Evolutionary conservation across 2,329 filamentous ascomycete genomes (phyloP).

Genomic region (Penicillium sp.): DNA sequence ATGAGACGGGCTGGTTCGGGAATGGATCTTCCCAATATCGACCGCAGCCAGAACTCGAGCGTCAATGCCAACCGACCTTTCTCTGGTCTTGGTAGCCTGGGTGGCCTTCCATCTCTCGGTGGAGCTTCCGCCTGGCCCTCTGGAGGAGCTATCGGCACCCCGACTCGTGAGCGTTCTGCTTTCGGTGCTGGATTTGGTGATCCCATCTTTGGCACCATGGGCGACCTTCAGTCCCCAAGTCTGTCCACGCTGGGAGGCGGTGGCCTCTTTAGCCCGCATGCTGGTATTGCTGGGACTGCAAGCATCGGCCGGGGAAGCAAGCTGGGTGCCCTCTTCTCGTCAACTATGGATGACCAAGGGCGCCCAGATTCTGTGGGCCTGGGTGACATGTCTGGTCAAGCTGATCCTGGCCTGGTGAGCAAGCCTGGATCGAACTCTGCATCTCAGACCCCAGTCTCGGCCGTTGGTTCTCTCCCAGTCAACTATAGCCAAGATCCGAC

Average conservation of each 20-base stretch:
- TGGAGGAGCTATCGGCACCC: conserved; percentile 73
- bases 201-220: conserved; percentile 71
- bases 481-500: conserved; percentile 32
- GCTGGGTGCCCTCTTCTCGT: conserved; percentile 84
- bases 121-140: conserved; percentile 51
- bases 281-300: conserved; percentile 57
- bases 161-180: conserved; percentile 58
- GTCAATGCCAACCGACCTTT: conserved; percentile 73
- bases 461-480: conserved; percentile 33
- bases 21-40: conserved; percentile 65
- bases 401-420: conserved; percentile 23
- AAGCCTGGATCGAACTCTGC: conserved; percentile 31
- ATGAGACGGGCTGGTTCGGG: conserved; percentile 54
- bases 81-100: conserved; percentile 55
- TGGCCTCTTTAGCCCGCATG: conserved; percentile 64
- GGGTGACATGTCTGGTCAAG: conserved; percentile 58
- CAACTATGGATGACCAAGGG: conserved; percentile 61
- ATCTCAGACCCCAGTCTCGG: conserved; percentile 39
- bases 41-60: conserved; percentile 91
- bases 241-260: conserved; percentile 41
- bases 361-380: conserved; percentile 63
- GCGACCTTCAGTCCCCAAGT: conserved; percentile 65
- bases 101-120: conserved; percentile 56
- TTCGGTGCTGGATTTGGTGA: conserved; percentile 55
- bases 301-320: conserved; percentile 77